Evolutionary conservation across 805 yeast genomes (phyloP), one percentile per base, ranked within the genome.

Genomic region (Kodamaea kaohsiungensis): DNA sequence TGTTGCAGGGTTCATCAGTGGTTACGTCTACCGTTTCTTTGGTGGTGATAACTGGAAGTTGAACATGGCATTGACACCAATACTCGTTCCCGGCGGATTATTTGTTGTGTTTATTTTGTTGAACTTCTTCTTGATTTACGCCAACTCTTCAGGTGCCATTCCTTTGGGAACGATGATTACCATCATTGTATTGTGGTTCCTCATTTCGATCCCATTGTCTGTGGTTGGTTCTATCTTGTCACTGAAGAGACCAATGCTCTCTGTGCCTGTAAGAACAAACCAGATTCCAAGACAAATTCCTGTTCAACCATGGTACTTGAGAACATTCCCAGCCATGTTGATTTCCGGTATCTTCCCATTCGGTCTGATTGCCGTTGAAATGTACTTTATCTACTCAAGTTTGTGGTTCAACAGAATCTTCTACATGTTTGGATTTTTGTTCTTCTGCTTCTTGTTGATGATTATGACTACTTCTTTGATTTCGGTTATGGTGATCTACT

Each of bases 241-340:
- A 1, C 80, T 87, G 62, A 91, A 84, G 66, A 67, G 79, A 70
- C 80, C 83, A 27, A 65, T 82, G 43, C 66, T 82, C 56, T 72
- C 80, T 35, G 84, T 85, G 51, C 98, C 98, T 10, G 96, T 91
- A 33, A 86, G 90, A 64, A 91, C 96, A 16, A 93, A 91, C 71
- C 98, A 93, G 75, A 93, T 95, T 61, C 96, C 97, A 57, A 85
- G 99, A 72, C 98, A 95, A 74, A 89, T 95, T 56, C 99, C 99
- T 42, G 79, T 80, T 15, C 97, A 91, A 72, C 96, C 96, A 46
- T 83, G 89, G 83, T 91, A 88, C 66, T 78, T 91, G 63, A 83
- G 82, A 65, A 82, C 89, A 2, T 58, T 81, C 15, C 86, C 91
- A 19, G 80, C 87, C 52, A 75, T 91, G 63, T 66, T 89, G 43